Evolutionary conservation across 1,139 yeast genomes (phyloP).

Genomic region (Debaryomyces coudertii): DNA sequence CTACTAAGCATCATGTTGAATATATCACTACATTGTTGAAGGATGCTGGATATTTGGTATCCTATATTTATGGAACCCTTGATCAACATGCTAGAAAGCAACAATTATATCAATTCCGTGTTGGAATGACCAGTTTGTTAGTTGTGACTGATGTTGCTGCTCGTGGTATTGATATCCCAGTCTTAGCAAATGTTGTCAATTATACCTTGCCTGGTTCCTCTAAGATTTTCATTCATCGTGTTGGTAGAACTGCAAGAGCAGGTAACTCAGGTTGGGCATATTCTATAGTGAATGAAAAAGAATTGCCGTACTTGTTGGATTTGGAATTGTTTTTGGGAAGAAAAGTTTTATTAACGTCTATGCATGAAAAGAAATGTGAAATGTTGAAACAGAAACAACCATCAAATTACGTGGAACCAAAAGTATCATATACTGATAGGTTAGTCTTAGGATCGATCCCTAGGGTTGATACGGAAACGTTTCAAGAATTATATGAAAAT

Average conservation of each 20-base stretch:
- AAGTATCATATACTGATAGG: slow-evolving; percentile 71
- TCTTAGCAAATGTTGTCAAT: slow-evolving; percentile 90
- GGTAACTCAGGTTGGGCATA: slow-evolving; percentile 99
- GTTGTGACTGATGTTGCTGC: slow-evolving; percentile 99
- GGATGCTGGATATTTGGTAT: slow-evolving; percentile 81
- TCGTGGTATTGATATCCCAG: slow-evolving; percentile 98
- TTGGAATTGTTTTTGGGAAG: slow-evolving; percentile 88
- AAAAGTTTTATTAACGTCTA: slow-evolving; percentile 69
- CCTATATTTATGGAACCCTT: slow-evolving; percentile 90
- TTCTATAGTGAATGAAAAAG: slow-evolving; percentile 81
- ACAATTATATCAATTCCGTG: slow-evolving; percentile 81
- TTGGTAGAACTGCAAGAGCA: slow-evolving; percentile 99
- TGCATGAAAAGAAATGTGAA: slow-evolving; percentile 65
- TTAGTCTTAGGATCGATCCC: slow-evolving; percentile 86
- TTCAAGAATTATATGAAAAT: slow-evolving; percentile 71
- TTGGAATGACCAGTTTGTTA: slow-evolving; percentile 78
- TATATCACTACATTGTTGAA: slow-evolving; percentile 71
- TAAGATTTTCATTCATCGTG: slow-evolving; percentile 93
- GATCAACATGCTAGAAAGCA: slow-evolving; percentile 94
- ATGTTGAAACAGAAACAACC: slow-evolving; percentile 50
- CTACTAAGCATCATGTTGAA: slow-evolving; percentile 97
- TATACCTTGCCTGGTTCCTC: slow-evolving; percentile 90
- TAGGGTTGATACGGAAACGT: slow-evolving; percentile 66
- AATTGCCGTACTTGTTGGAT: slow-evolving; percentile 87
- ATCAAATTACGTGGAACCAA: slow-evolving; percentile 51